Percentiles rank a stretch among this genome's conserved stretches.
phyloP scores from a whole-genome alignment of 495 filamentous ascomycete species.

The Monascus purpureus region DNA sequence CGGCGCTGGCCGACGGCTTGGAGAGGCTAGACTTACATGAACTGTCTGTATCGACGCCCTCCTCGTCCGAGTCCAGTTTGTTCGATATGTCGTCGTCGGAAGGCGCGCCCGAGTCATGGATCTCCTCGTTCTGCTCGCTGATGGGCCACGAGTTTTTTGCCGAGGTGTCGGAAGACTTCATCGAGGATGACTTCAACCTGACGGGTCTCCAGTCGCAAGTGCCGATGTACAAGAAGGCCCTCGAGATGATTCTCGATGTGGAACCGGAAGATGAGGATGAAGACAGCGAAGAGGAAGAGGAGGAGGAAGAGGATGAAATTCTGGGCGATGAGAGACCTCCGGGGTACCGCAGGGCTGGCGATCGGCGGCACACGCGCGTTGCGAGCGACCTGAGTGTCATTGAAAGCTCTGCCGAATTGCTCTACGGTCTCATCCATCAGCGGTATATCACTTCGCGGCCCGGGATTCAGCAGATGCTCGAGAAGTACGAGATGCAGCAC shows the following conservation, averaged over 20 bases:
- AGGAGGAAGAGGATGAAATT: conserved; percentile 64
- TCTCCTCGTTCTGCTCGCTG: conserved; percentile 88
- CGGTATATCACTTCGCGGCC: conserved; percentile 96
- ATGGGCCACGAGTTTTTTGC: conserved; percentile 98
- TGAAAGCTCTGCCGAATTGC: conserved; percentile 89
- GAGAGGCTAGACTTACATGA: conserved; percentile 38
- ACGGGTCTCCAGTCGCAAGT: conserved; percentile 91
- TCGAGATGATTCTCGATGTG: conserved; percentile 96
- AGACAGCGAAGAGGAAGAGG: conserved; percentile 59
- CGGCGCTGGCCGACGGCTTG: conserved; percentile 38
- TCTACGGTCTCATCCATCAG: conserved; percentile 96
- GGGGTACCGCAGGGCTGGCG: conserved; percentile 42
- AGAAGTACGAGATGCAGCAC: conserved; percentile 93
- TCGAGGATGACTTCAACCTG: conserved; percentile 98
- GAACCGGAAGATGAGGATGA: conserved; percentile 89
- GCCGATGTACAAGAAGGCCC: conserved; percentile 95
- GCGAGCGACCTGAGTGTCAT: conserved; percentile 87
- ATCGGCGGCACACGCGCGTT: conserved; percentile 73
- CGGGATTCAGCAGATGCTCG: conserved; percentile 96
- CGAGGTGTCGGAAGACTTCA: conserved; percentile 96
- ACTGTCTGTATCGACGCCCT: conserved; percentile 35
- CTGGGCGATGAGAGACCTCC: conserved; percentile 50
- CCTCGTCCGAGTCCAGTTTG: conserved; percentile 31
- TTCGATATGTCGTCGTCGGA: conserved; percentile 58
- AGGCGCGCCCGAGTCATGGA: conserved; percentile 86